These are phyloP conservation scores for Sechiopsis laciniata DNA, from an alignment of 306 rosid genomes.

Conservation along the genomic window DNA sequence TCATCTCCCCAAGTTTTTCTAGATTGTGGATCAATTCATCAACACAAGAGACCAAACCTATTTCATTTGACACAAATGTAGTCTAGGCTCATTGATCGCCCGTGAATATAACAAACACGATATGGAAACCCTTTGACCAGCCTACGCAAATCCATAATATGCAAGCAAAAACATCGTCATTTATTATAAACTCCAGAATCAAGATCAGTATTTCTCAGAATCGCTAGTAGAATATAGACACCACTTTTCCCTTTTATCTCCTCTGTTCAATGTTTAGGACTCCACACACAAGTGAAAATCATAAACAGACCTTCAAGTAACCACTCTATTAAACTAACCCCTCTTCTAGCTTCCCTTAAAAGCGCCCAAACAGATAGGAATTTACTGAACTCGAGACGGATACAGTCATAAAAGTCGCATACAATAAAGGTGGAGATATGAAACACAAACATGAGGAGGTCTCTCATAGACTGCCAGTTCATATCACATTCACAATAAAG, in stretches of 20 bases:
- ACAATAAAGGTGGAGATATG: neutral
- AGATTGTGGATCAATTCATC: neutral
- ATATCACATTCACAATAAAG: neutral
- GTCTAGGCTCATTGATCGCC: neutral
- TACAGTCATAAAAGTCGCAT: neutral
- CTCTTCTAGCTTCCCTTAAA: neutral
- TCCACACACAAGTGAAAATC: neutral
- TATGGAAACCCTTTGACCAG: neutral
- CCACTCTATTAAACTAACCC: neutral
- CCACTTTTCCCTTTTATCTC: neutral
- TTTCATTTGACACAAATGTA: neutral
- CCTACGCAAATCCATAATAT: neutral
- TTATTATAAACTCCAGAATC: neutral
- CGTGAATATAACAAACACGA: neutral
- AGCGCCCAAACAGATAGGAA: neutral
- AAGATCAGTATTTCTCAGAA: neutral
- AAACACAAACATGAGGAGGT: constrained; percentile 1
- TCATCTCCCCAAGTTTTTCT: neutral
- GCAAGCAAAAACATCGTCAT: neutral
- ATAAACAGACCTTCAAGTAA: neutral
- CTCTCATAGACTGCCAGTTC: constrained; percentile 3
- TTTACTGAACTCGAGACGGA: neutral
- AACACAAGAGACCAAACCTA: neutral
- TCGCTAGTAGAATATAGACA: neutral
- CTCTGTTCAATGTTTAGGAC: neutral